Evolutionary conservation across 2,329 filamentous ascomycete genomes (phyloP), one percentile per base, ranked within the genome.

Genomic region (Meredithiella fracta): DNA sequence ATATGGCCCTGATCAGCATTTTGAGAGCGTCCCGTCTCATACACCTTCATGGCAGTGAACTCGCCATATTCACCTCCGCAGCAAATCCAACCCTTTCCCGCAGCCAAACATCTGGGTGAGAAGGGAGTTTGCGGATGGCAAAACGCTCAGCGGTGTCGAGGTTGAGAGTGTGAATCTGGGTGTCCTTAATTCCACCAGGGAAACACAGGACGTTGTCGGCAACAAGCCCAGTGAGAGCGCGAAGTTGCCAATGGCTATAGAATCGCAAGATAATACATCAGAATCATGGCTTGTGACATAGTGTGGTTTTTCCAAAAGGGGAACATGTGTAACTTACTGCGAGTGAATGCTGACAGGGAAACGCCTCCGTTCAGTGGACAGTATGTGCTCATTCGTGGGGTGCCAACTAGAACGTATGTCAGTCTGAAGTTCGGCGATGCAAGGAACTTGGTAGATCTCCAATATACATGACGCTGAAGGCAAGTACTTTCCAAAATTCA

Each of bases 1-100:
- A 22, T 14, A 15, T 25, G 40, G 25, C 38, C 23, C 29, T 34
- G 14, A 38, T 20, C 15, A 34, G 40, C 22, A 15, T 54, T 47
- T 23, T 56, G 52, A 11, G 50, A 54, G 3, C 26, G 31, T 7
- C 34, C 51, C 5, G 37, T 15, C 5, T 50, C 49, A 25, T 42
- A 66, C 14, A 90, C 72, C 61, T 78, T 80, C 63, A 95, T 84
- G 56, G 88, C 82, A 29, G 86, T 83, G 65, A 94, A 95, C 65
- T 94, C 85, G 57, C 92, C 92, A 61, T 81, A 80, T 63, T 94
- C 85, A 58, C 91, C 91, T 50, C 91, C 92, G 50, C 90, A 86
- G 63, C 87, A 95, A 38, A 97, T 77, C 84, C 87, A 97, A 54
- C 89, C 89, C 63, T 86, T 79, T 54, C 82, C 83, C 6, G 87